Percentiles rank a stretch among this genome's conserved stretches.
These are phyloP conservation scores for Ceratocystis alfenasii DNA, from an alignment of 2,329 filamentous ascomycete species.

Conservation along the genomic window DNA sequence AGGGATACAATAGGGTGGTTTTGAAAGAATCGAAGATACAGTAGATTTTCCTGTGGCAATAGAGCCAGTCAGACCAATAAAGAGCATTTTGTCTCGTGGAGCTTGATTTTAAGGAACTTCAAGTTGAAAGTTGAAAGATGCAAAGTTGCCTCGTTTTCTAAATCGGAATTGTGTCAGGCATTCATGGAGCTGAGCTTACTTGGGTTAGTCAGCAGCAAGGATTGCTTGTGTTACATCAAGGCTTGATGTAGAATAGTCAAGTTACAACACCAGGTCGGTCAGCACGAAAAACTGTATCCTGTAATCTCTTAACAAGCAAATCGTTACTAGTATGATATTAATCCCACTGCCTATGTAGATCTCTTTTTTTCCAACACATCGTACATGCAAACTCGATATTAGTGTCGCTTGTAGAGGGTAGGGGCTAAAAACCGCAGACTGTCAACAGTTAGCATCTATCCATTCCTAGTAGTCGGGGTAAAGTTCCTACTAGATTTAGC, in stretches of 20 bases:
- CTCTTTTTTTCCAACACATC: neutral
- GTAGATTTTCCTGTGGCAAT: constrained; percentile 98
- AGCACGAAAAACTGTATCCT: neutral
- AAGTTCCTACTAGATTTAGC: neutral
- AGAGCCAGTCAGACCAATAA: constrained; percentile 90
- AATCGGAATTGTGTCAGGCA: no score
- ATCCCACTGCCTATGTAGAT: neutral
- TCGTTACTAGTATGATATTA: neutral
- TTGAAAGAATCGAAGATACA: constrained; percentile 70
- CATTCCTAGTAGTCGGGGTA: neutral
- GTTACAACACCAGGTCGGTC: neutral
- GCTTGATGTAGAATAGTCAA: neutral
- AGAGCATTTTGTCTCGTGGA: constrained; percentile 52
- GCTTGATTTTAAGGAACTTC: neutral
- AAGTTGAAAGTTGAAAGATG: neutral
- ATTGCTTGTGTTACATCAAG: neutral
- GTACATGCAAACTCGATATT: no score
- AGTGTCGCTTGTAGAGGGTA: no score
- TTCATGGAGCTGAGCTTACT: no score
- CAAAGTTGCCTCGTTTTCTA: no score
- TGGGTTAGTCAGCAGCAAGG: neutral
- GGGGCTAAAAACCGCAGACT: no score
- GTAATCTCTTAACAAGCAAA: neutral
- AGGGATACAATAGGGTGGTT: constrained; percentile 71
- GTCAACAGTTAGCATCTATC: no score